Base-by-base conservation (phyloP, 1,284 basidiomycete species). In the Coniferiporia sulphurascens region DNA sequence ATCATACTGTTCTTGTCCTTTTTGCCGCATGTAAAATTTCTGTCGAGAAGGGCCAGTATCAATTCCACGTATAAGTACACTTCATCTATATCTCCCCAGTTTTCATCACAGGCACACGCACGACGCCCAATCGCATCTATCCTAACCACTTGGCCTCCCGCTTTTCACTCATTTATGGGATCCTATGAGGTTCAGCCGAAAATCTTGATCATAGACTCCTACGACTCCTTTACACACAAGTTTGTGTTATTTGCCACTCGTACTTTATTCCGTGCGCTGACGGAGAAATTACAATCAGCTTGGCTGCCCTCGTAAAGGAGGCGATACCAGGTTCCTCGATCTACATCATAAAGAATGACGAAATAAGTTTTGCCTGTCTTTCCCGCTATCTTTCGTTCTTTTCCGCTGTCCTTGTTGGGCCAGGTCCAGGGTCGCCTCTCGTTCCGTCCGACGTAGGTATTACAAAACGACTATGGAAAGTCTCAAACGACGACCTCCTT, bases 151-250 rank as follows among this genome's bases (percentile, higher is more conserved):
- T 27, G 27, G 27, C 27, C 27, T 27, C 27, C 27, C 27, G 5
- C 5, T 27, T 48, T 21, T 12, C 36, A 15, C 17, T 49, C 36
- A 59, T 27, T 34, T 44, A 59, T 59, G 58, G 58, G 41, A 19
- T 27, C 45, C 5, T 49, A 22, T 43, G 35, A 54, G 12, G 52
- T 46, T 50, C 15, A n/a, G 51, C 74, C 76, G 44, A 74, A 76
- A 56, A 74, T 91, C 44, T 76, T 93, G 36, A 75, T 93, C 49
- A 78, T 93, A 44, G 91, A 93, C 69, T 91, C 88, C 3, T 90
- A 92, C 65, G 91, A 93, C 71, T 92, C 90, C 0, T 93, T 93
- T 72, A 89, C 90, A 7, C 81, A 84, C 80, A 93, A 93, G 89
- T 91, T 60, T 59, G 86, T 77, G n/a, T 0, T 17, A 19, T 10